Base-by-base conservation (phyloP, 73 alveolate genomes). In the Symbiodinium pilosum region DNA sequence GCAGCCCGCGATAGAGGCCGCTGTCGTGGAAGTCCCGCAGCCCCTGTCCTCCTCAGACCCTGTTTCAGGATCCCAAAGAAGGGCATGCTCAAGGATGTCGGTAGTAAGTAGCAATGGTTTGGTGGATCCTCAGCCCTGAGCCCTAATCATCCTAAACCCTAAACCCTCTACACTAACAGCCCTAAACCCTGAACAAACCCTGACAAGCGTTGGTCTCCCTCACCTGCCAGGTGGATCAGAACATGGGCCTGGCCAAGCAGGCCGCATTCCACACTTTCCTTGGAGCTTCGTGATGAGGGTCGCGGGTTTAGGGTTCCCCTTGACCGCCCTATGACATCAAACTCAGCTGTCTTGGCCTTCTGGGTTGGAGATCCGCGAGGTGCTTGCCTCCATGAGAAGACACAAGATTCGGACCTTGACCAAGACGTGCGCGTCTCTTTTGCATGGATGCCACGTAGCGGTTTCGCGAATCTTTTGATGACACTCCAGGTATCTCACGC, bases 231-330 rank as follows among this genome's bases (percentile, higher is more conserved):
- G 97, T 88, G 51, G 97, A 91, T 32, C 54, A 83, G 77, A 91
- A 91, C 75, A 69, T 91, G 97, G 97, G 97, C 87, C 81, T 91
- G 54, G 97, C 54, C 54, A 91, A 91, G 77, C 97, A 91, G 97
- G 94, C 44, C 36, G 77, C 32, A 6, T 24, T 9, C 28, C 1
- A 14, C 77, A 14, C 59, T 14, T 47, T 14, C 6, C 59, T 47
- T 47, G 24, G 11, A 20, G 40, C 86, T n/a, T 21, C 34, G n/a
- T n/a, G n/a, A n/a, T n/a, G n/a, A n/a, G n/a, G n/a, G n/a, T n/a
- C n/a, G n/a, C n/a, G n/a, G n/a, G n/a, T n/a, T n/a, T n/a, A n/a
- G n/a, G n/a, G n/a, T n/a, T n/a, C n/a, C n/a, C n/a, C n/a, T n/a
- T n/a, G n/a, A n/a, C n/a, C n/a, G n/a, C n/a, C n/a, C n/a, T n/a